A percentile compares a stretch with the other conserved stretches of the same genome.
phyloP scores from a whole-genome alignment of 352 stramenopile genomes.

The Phytophthora rubi region DNA sequence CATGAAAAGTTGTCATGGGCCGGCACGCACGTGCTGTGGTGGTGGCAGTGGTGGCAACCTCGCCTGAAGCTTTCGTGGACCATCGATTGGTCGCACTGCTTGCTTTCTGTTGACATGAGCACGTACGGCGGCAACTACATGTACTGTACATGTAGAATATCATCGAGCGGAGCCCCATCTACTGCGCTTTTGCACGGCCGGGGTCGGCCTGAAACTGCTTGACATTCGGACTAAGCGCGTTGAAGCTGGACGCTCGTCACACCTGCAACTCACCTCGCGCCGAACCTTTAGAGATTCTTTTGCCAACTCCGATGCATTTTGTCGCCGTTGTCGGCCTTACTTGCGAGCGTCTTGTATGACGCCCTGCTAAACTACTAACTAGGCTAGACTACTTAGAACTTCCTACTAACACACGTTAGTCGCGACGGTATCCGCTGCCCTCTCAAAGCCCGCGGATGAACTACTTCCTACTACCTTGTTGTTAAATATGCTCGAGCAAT shows the following conservation, averaged over 20 bases:
- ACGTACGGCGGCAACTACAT: too few relatives aligned
- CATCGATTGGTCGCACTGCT: too few relatives aligned
- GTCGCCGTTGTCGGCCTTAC: slow-evolving; percentile 6
- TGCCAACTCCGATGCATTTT: slow-evolving; percentile 12
- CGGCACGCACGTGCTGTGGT: not conserved
- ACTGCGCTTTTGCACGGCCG: not conserved
- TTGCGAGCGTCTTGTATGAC: slow-evolving; percentile 14
- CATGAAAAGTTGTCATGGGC: not conserved
- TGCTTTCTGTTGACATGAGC: too few relatives aligned
- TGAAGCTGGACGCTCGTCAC: slow-evolving; percentile 6
- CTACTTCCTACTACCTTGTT: slow-evolving; percentile 33
- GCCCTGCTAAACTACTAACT: slow-evolving; percentile 31
- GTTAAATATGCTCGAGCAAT: slow-evolving; percentile 38
- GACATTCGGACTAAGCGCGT: slow-evolving; percentile 7
- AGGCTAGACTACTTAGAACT: slow-evolving; percentile 28
- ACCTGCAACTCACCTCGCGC: not conserved
- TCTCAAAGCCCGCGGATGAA: slow-evolving; percentile 18
- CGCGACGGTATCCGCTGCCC: slow-evolving; percentile 34
- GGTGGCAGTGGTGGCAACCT: too few relatives aligned
- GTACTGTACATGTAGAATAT: too few relatives aligned
- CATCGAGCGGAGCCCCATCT: not conserved
- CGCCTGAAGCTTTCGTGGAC: too few relatives aligned
- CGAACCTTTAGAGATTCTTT: not conserved
- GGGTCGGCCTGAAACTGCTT: slow-evolving; percentile 15
- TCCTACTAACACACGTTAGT: slow-evolving; percentile 30